Conservation (phyloP, 169 alveolate genomes). For the Pseudocohnilembus persalinus region DNA sequence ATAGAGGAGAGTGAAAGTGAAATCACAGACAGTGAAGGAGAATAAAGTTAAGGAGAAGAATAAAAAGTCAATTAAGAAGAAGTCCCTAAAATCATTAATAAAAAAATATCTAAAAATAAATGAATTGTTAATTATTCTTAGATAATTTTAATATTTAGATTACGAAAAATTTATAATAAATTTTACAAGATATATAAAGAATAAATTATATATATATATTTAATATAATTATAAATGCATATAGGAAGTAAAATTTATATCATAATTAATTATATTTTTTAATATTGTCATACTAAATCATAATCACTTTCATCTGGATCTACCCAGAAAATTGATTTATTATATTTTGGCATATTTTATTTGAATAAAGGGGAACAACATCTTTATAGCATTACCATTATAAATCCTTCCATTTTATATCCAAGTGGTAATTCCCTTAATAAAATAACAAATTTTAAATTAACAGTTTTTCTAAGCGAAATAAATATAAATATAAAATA, state of each 20-base stretch:
- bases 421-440: neutral
- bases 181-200: neutral
- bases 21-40: neutral
- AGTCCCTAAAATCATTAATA: neutral
- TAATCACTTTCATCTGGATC: slow-evolving; percentile 17
- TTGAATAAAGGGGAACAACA: neutral
- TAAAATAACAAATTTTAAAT: no score
- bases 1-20: no score
- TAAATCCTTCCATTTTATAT: slow-evolving; percentile 21
- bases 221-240: neutral
- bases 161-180: neutral
- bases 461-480: no score
- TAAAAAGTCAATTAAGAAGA: no score
- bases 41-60: neutral
- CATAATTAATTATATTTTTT: neutral
- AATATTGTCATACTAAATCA: slow-evolving; percentile 14
- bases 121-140: no score
- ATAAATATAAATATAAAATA: no score
- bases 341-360: neutral
- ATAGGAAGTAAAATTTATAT: no score
- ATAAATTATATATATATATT: no score
- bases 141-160: no score
- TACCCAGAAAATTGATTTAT: neutral
- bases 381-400: neutral
- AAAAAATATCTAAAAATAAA: no score